phyloP scores from a whole-genome alignment of 2,329 filamentous ascomycete species.

The Sporothrix humicola region DNA sequence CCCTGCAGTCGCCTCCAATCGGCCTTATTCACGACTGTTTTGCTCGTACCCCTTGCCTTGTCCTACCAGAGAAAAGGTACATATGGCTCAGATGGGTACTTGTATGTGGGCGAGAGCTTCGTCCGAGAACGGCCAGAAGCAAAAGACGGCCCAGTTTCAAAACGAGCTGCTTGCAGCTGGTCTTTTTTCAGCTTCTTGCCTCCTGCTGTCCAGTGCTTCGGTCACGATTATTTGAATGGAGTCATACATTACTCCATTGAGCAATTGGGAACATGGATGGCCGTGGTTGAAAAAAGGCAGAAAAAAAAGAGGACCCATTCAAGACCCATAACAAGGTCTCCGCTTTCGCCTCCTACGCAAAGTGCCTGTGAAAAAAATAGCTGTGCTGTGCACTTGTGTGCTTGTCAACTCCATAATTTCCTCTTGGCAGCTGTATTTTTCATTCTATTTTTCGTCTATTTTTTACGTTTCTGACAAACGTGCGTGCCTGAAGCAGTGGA shows the following conservation, averaged over 20 bases:
- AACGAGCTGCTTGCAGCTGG: neutral
- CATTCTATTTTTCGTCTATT: neutral
- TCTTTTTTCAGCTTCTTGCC: neutral
- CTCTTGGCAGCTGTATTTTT: slow-evolving; percentile 10
- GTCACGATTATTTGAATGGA: slow-evolving; percentile 10
- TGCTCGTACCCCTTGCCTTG: neutral
- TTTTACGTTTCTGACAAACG: neutral
- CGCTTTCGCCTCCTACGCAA: slow-evolving; percentile 10
- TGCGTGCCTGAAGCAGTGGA: slow-evolving; percentile 1
- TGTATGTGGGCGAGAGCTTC: neutral
- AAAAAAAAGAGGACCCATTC: neutral
- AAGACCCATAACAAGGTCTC: slow-evolving; percentile 22
- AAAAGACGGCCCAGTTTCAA: neutral
- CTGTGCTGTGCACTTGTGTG: too few relatives aligned
- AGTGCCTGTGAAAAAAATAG: too few relatives aligned
- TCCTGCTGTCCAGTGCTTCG: neutral
- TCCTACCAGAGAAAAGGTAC: neutral
- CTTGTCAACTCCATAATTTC: neutral
- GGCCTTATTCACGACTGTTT: neutral
- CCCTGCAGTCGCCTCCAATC: neutral
- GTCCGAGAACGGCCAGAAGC: slow-evolving; percentile 2
- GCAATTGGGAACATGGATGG: neutral
- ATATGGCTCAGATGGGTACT: neutral
- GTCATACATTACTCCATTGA: neutral
- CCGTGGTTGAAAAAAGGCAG: neutral